These are phyloP conservation scores for Aspergillus heteromorphus DNA, from an alignment of 495 filamentous ascomycete species.

Conservation along the genomic window DNA sequence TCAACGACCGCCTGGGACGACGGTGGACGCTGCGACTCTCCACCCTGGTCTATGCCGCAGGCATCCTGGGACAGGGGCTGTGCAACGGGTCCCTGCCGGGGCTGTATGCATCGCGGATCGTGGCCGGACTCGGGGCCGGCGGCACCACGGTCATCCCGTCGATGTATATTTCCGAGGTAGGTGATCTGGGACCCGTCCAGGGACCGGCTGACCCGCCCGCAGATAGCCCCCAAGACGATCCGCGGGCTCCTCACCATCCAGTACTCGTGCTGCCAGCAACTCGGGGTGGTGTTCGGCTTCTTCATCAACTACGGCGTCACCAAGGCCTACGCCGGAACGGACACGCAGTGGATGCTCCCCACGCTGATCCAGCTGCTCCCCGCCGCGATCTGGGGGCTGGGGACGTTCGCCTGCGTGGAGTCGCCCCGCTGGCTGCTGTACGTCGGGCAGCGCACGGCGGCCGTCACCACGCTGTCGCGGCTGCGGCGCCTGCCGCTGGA, in stretches of 20 bases:
- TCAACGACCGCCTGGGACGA: slow-evolving; percentile 18
- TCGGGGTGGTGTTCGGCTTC: slow-evolving; percentile 58
- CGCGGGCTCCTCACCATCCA: slow-evolving; percentile 59
- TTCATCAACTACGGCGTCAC: slow-evolving; percentile 54
- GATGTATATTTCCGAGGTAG: slow-evolving; percentile 39
- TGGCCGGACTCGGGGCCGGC: slow-evolving; percentile 59
- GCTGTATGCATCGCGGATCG: slow-evolving; percentile 47
- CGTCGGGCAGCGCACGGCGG: slow-evolving; percentile 56
- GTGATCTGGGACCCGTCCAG: neutral
- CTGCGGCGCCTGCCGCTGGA: slow-evolving; percentile 44
- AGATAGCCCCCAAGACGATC: slow-evolving; percentile 61
- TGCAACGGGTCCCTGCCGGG: slow-evolving; percentile 36
- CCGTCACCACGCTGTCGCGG: slow-evolving; percentile 42
- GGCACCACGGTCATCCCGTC: slow-evolving; percentile 53
- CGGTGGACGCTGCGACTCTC: slow-evolving; percentile 44
- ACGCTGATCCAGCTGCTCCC: slow-evolving; percentile 58
- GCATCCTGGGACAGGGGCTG: slow-evolving; percentile 52
- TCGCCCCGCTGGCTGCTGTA: slow-evolving; percentile 62
- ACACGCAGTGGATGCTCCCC: slow-evolving; percentile 55
- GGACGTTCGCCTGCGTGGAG: slow-evolving; percentile 53
- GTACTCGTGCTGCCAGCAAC: slow-evolving; percentile 56
- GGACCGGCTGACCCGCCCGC: neutral
- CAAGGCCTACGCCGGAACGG: slow-evolving; percentile 37
- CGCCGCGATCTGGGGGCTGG: slow-evolving; percentile 47
- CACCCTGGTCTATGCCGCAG: slow-evolving; percentile 49